A percentile compares a stretch with the other conserved stretches of the same genome.
These are phyloP conservation scores for Pseudoneurospora amorphoporcata DNA, from an alignment of 495 filamentous ascomycete species.

Conservation along the genomic window DNA sequence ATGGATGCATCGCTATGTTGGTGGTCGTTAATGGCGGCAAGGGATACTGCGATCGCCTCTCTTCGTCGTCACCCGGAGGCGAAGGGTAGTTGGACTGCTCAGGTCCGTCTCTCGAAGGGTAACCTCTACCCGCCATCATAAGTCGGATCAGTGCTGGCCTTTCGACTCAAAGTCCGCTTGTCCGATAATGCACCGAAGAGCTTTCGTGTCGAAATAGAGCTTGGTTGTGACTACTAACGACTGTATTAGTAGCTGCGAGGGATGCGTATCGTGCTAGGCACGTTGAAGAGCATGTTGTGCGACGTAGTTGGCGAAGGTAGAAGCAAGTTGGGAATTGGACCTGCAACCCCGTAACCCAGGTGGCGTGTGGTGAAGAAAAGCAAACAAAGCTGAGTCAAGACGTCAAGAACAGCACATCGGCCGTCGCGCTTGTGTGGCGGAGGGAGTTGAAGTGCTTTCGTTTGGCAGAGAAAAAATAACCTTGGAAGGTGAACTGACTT, in stretches of 20 bases:
- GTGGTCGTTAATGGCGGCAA: background rate
- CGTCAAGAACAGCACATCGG: background rate
- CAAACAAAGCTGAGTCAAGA: background rate
- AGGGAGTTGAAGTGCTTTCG: background rate
- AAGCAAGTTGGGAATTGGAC: background rate
- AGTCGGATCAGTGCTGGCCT: background rate
- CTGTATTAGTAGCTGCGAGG: background rate
- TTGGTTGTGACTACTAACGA: background rate
- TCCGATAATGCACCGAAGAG: background rate
- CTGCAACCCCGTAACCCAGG: background rate
- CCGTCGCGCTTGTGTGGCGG: background rate
- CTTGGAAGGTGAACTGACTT: background rate
- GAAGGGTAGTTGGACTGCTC: constrained; percentile 39
- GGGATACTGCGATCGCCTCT: constrained; percentile 5
- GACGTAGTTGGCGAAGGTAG: background rate
- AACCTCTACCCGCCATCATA: constrained; percentile 15
- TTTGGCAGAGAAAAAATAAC: background rate
- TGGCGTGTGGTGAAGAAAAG: background rate
- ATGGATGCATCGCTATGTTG: background rate
- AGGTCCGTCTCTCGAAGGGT: constrained; percentile 25
- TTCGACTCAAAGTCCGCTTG: background rate
- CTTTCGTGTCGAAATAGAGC: background rate
- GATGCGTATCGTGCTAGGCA: background rate
- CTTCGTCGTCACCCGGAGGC: constrained; percentile 36
- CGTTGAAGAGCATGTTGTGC: background rate